Evolutionary conservation across 2,329 filamentous ascomycete genomes (phyloP).

Genomic region (Leptosphaerulina australis): DNA sequence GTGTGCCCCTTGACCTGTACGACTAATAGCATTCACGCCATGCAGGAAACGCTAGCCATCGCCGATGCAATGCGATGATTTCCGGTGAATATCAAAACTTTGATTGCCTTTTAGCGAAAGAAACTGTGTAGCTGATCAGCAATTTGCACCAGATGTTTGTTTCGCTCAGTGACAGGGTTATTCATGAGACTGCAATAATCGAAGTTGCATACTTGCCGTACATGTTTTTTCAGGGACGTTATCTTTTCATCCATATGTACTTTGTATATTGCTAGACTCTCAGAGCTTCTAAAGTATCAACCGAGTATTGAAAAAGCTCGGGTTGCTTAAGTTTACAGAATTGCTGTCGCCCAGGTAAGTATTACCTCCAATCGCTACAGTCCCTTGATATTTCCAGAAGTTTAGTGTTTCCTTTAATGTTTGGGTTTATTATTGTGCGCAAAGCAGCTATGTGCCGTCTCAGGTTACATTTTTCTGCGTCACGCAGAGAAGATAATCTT

Average conservation of each 20-base stretch:
- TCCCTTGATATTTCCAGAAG: conserved; percentile 56
- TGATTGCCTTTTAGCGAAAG: not conserved
- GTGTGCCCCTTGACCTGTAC: not conserved
- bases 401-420: too few relatives aligned
- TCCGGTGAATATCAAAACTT: not conserved
- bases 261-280: too few relatives aligned
- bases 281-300: too few relatives aligned
- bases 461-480: conserved; percentile 21
- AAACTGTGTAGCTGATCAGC: not conserved
- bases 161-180: not conserved
- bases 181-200: not conserved
- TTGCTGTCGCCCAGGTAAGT: too few relatives aligned
- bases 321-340: too few relatives aligned
- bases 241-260: too few relatives aligned
- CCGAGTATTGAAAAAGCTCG: too few relatives aligned
- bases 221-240: too few relatives aligned
- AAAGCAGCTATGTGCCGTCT: conserved; percentile 28
- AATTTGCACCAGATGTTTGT: not conserved
- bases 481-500: conserved; percentile 45
- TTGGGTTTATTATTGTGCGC: conserved; percentile 64
- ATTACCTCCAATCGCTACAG: too few relatives aligned
- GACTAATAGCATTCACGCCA: not conserved
- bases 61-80: not conserved
- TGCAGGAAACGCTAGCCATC: not conserved
- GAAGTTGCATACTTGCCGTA: conserved; percentile 20